Percentiles rank a stretch among this genome's conserved stretches.
These are phyloP conservation scores for Phyllosticta paracitricarpa DNA, from an alignment of 2,329 filamentous ascomycete species.

Conservation along the genomic window DNA sequence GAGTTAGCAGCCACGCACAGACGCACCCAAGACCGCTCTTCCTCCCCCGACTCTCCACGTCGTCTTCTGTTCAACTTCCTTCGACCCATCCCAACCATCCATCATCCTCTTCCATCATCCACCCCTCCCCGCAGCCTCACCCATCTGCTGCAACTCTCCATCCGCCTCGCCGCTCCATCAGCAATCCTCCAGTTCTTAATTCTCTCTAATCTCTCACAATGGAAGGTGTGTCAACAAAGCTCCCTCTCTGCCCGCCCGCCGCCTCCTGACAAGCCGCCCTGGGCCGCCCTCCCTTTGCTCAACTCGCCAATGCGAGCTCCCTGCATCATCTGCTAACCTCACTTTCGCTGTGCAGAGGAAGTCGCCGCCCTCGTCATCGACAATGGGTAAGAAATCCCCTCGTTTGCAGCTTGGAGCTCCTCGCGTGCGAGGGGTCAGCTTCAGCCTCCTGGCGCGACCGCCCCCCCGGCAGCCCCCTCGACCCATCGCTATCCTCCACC, in stretches of 20 bases:
- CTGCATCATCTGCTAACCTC: constrained; percentile 23
- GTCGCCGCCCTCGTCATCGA: constrained; percentile 99
- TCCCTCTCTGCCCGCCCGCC: constrained; percentile 12
- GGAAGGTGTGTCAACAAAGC: constrained; percentile 49
- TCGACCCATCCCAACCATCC: constrained; percentile 6
- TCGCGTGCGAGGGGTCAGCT: constrained; percentile 24
- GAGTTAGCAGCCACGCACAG: constrained; percentile 31
- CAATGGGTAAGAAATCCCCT: constrained; percentile 89
- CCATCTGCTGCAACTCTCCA: constrained; percentile 17
- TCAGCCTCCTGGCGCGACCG: constrained; percentile 9
- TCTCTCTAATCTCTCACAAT: constrained; percentile 37
- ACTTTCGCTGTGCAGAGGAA: constrained; percentile 64
- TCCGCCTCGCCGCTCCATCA: constrained; percentile 21
- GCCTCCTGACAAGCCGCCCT: constrained; percentile 18
- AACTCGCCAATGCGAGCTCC: not conserved
- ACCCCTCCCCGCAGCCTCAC: not conserved
- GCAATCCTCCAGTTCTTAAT: constrained; percentile 19
- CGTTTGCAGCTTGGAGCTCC: constrained; percentile 20
- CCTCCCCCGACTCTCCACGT: constrained; percentile 20
- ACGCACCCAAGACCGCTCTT: constrained; percentile 29
- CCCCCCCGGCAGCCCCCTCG: not conserved
- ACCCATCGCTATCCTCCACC: constrained; percentile 4
- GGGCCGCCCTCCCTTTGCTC: not conserved
- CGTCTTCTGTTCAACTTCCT: constrained; percentile 14
- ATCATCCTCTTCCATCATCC: constrained; percentile 7